phyloP scores from a whole-genome alignment of 176 grass and related monocot species.

The Triticum monococcum region DNA sequence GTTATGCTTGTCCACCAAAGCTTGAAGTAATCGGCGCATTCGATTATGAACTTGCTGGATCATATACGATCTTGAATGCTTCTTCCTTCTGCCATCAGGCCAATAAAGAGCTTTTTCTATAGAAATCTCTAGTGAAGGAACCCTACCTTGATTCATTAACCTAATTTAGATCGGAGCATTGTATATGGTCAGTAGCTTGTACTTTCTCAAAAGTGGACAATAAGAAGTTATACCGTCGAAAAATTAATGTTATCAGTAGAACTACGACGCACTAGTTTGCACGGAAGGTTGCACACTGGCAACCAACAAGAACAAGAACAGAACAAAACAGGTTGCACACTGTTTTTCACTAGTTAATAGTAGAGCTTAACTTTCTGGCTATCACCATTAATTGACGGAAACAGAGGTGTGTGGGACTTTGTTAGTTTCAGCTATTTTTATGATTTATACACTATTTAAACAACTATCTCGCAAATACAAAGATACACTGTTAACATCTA shows the following conservation, averaged over 20 bases:
- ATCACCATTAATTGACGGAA: not conserved
- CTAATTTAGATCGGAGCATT: not conserved
- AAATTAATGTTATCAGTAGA: not conserved
- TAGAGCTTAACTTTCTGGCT: no score
- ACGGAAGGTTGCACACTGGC: not conserved
- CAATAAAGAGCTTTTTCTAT: not conserved
- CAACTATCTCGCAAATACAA: not conserved
- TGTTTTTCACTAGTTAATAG: no score
- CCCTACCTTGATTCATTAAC: not conserved
- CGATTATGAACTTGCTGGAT: not conserved
- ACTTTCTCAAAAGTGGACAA: not conserved
- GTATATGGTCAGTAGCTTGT: not conserved
- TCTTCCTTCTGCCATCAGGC: slow-evolving; percentile 11
- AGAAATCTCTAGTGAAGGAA: not conserved
- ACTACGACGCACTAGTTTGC: not conserved
- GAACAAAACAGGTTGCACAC: no score
- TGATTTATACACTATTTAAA: not conserved
- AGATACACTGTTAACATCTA: no score
- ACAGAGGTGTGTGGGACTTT: not conserved
- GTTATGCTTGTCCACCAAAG: not conserved
- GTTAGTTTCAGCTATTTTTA: not conserved
- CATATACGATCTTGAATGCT: not conserved
- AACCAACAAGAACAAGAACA: not conserved
- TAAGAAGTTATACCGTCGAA: not conserved
- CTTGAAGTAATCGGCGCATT: not conserved